phyloP scores from a whole-genome alignment of 495 filamentous ascomycete species.

The Penicillium roqueforti region DNA sequence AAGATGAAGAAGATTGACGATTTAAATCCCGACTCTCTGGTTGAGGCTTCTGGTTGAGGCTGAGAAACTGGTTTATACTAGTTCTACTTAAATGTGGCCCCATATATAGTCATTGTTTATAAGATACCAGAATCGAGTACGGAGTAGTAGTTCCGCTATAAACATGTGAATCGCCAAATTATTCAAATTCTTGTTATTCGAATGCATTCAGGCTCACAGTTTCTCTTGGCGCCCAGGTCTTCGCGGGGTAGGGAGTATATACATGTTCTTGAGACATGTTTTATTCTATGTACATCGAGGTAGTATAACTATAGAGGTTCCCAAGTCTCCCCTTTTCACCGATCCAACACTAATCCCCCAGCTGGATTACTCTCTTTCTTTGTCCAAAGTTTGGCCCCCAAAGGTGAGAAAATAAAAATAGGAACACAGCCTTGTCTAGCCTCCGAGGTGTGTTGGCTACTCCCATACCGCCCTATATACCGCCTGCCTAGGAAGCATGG shows the following conservation, averaged over 20 bases:
- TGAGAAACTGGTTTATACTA: too few relatives aligned
- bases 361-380: background rate
- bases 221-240: background rate
- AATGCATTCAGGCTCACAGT: background rate
- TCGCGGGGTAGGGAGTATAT: background rate
- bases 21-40: background rate
- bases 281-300: background rate
- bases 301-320: background rate
- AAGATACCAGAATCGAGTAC: too few relatives aligned
- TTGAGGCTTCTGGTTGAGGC: slow-evolving; percentile 1
- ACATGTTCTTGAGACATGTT: background rate
- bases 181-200: background rate
- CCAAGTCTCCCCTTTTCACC: background rate
- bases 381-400: slow-evolving; percentile 4
- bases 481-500: too few relatives aligned
- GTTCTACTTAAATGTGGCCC: too few relatives aligned
- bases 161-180: background rate
- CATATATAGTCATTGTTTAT: too few relatives aligned
- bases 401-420: background rate
- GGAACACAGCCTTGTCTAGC: slow-evolving; percentile 1
- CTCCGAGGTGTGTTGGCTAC: slow-evolving; percentile 1
- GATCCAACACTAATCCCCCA: background rate
- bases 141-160: too few relatives aligned
- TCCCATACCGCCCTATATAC: too few relatives aligned
- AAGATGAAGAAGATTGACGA: too few relatives aligned